phyloP scores from a whole-genome alignment of 805 yeast genomes.

The Saccharomycopsis malanga region DNA sequence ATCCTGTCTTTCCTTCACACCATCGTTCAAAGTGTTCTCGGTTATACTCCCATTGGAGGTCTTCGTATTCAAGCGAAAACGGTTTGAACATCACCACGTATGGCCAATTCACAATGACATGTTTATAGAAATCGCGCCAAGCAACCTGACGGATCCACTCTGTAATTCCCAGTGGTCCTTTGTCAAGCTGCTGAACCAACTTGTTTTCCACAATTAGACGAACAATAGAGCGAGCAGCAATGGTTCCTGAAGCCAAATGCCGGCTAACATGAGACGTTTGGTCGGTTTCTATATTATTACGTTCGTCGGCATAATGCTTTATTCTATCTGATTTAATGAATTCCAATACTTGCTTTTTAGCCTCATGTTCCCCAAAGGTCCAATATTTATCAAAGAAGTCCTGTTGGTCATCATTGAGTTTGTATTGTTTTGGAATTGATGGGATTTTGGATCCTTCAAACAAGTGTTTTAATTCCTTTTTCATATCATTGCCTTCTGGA shows the following conservation, averaged over 20 bases:
- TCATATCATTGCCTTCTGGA: neutral
- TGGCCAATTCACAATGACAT: constrained; percentile 44
- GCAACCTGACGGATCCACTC: constrained; percentile 49
- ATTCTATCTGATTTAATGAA: constrained; percentile 21
- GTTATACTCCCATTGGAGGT: constrained; percentile 39
- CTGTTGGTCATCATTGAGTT: neutral
- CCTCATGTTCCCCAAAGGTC: constrained; percentile 33
- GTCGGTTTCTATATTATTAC: constrained; percentile 30
- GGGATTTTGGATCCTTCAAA: neutral
- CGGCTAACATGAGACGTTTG: constrained; percentile 38
- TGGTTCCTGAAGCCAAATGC: constrained; percentile 40
- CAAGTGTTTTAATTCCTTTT: neutral
- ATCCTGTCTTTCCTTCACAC: constrained; percentile 49
- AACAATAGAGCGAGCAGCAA: constrained; percentile 37
- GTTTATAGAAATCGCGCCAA: constrained; percentile 53
- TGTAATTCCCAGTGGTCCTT: constrained; percentile 31
- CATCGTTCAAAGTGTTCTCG: constrained; percentile 38
- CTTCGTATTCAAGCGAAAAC: constrained; percentile 37
- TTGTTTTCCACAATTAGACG: constrained; percentile 28
- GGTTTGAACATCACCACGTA: constrained; percentile 44
- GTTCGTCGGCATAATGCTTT: constrained; percentile 28
- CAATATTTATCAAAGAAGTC: constrained; percentile 26
- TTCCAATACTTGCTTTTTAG: constrained; percentile 18
- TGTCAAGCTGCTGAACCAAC: constrained; percentile 23
- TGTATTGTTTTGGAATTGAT: constrained; percentile 1